Conservation (phyloP, 2,329 filamentous ascomycete species). For the Colletotrichum tofieldiae region DNA sequence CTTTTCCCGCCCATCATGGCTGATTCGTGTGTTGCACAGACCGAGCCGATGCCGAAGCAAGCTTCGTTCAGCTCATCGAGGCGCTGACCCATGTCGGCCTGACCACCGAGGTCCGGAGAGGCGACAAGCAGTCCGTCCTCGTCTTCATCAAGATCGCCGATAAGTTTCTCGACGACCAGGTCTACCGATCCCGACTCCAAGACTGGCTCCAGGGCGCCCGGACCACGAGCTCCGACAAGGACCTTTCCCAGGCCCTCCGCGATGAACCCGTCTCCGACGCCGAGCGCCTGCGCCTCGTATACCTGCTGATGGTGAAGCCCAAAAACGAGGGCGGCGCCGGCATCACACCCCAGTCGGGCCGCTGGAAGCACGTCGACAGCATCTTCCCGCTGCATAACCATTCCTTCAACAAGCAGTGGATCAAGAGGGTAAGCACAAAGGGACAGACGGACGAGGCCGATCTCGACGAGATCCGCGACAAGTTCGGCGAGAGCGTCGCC, state of each 20-base stretch:
- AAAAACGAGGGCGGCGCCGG: slow-evolving; percentile 84
- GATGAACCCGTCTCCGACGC: slow-evolving; percentile 87
- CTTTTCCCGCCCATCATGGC: not conserved
- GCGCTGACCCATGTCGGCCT: slow-evolving; percentile 85
- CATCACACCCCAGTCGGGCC: slow-evolving; percentile 77
- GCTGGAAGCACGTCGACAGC: slow-evolving; percentile 81
- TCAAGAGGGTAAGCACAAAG: slow-evolving; percentile 82
- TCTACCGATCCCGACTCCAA: slow-evolving; percentile 89
- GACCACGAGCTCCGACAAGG: slow-evolving; percentile 80
- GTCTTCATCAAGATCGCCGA: slow-evolving; percentile 86
- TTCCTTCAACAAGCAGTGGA: slow-evolving; percentile 81
- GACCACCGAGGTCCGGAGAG: slow-evolving; percentile 88
- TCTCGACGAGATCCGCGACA: slow-evolving; percentile 81
- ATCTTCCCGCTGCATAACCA: slow-evolving; percentile 87
- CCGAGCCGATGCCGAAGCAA: slow-evolving; percentile 77
- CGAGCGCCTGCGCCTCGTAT: slow-evolving; percentile 89
- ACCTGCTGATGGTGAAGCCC: slow-evolving; percentile 85
- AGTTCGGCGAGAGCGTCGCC: slow-evolving; percentile 87
- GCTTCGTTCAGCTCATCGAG: slow-evolving; percentile 84
- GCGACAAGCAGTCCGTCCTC: slow-evolving; percentile 81
- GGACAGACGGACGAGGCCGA: slow-evolving; percentile 77
- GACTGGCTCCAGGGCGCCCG: slow-evolving; percentile 96
- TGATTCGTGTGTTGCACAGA: slow-evolving; percentile 62
- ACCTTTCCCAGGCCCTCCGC: slow-evolving; percentile 78
- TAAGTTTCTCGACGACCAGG: slow-evolving; percentile 81